Conservation (phyloP, 2,329 filamentous ascomycete species). For the Trichoderma sp. region DNA sequence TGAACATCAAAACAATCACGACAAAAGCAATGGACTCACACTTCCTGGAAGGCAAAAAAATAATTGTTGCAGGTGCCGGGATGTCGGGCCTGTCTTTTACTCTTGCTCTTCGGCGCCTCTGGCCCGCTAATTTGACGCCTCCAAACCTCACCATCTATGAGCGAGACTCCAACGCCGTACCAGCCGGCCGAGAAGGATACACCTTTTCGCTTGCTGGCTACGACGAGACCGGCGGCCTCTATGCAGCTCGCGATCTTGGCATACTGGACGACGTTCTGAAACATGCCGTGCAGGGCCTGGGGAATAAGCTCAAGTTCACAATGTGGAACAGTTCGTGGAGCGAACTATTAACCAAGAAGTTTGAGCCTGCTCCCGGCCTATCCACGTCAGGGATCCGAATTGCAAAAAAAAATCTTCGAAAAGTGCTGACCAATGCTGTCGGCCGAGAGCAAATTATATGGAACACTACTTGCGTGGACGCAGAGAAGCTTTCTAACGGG, state of each 20-base stretch:
- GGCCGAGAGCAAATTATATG: slow-evolving; percentile 5
- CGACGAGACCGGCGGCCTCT: slow-evolving; percentile 38
- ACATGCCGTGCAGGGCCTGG: slow-evolving; percentile 31
- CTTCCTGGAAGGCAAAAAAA: slow-evolving; percentile 42
- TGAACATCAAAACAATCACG: background rate
- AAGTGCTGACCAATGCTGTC: background rate
- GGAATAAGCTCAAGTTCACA: background rate
- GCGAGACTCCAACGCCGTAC: slow-evolving; percentile 38
- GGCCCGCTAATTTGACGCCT: slow-evolving; percentile 34
- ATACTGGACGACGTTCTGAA: slow-evolving; percentile 39
- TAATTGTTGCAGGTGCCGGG: slow-evolving; percentile 46
- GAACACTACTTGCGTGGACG: slow-evolving; percentile 33
- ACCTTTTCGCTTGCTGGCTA: slow-evolving; percentile 41
- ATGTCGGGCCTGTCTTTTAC: slow-evolving; percentile 47
- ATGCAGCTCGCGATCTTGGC: slow-evolving; percentile 42
- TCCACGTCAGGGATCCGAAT: background rate
- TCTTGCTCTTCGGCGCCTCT: slow-evolving; percentile 43
- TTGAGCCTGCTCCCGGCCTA: slow-evolving; percentile 1
- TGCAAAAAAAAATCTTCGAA: background rate
- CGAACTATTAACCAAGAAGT: background rate
- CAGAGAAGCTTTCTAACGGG: slow-evolving; percentile 33
- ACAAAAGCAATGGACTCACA: background rate
- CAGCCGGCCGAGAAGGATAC: slow-evolving; percentile 39
- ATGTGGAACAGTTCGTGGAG: slow-evolving; percentile 1
- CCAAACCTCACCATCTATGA: slow-evolving; percentile 45